A percentile compares a stretch with the other conserved stretches of the same genome.
Conservation (phyloP, 768 basidiomycete species). For the Amanita subjunquillea region DNA sequence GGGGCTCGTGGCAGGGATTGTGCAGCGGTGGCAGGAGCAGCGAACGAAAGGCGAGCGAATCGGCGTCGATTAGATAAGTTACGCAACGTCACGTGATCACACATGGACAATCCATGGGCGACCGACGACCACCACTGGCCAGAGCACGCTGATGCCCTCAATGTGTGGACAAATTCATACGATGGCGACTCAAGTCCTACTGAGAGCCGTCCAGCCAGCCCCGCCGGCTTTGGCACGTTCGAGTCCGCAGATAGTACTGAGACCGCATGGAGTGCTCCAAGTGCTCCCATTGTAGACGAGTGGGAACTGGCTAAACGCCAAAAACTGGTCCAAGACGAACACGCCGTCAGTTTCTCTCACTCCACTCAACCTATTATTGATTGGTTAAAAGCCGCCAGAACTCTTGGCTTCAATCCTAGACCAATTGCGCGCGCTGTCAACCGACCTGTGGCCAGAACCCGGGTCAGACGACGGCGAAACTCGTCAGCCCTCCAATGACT, state of each 20-base stretch:
- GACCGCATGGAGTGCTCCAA: conserved; percentile 31
- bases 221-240: conserved; percentile 53
- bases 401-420: conserved; percentile 45
- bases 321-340: conserved; percentile 49
- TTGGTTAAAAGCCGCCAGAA: conserved; percentile 49
- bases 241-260: conserved; percentile 32
- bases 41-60: conserved; percentile 21
- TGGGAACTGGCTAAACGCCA: conserved; percentile 55
- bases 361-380: conserved; percentile 9
- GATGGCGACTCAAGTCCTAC: neutral
- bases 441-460: conserved; percentile 40
- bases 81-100: conserved; percentile 1
- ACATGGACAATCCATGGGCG: conserved; percentile 72
- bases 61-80: neutral
- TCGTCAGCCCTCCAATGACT: conserved; percentile 8
- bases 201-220: conserved; percentile 32
- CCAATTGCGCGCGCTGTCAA: conserved; percentile 40
- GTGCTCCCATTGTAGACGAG: conserved; percentile 40
- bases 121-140: conserved; percentile 30
- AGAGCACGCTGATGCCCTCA: conserved; percentile 27
- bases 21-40: conserved; percentile 23
- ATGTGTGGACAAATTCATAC: too few species aligned
- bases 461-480: conserved; percentile 1
- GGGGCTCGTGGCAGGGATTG: conserved; percentile 23
- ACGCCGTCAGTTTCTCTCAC: conserved; percentile 43